Conservation (phyloP, 2,329 filamentous ascomycete genomes). For the Fusarium pseudocircinatum region DNA sequence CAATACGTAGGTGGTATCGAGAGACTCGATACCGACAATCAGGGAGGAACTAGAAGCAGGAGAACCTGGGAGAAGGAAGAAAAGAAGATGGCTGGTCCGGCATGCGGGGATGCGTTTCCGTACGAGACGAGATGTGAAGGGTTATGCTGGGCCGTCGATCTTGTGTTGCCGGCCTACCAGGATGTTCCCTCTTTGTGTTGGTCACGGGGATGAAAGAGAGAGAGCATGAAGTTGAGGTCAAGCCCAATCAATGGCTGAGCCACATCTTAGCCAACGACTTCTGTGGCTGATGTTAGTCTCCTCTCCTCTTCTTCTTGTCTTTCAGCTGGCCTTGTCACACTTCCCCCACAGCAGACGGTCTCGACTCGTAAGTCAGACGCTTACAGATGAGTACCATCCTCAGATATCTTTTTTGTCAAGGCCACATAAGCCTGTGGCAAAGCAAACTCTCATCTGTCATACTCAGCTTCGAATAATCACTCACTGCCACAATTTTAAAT, state of each 20-base stretch:
- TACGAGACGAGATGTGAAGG: conserved; percentile 6
- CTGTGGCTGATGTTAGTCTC: conserved; percentile 6
- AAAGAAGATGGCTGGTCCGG: conserved; percentile 27
- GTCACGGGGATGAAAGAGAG: not conserved
- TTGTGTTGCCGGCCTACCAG: conserved; percentile 10
- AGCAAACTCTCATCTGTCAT: not conserved
- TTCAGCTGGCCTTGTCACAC: conserved; percentile 34
- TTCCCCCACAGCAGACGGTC: not conserved
- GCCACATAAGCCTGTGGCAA: conserved; percentile 30
- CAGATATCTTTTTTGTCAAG: conserved; percentile 6
- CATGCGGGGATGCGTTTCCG: conserved; percentile 3
- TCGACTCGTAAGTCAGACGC: not conserved
- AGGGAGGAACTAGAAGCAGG: not conserved
- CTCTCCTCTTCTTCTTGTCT: not conserved
- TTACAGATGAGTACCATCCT: not conserved
- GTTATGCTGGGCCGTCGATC: conserved; percentile 22
- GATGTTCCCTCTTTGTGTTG: conserved; percentile 17
- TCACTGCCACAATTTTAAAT: conserved; percentile 9
- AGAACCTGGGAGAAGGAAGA: conserved; percentile 15
- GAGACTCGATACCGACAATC: not conserved
- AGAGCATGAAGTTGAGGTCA: conserved; percentile 7
- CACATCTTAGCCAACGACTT: conserved; percentile 11
- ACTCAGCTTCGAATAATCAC: not conserved
- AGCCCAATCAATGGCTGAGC: conserved; percentile 10
- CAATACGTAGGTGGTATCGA: not conserved